These are phyloP conservation scores for Leucosporidium yakuticum DNA, from an alignment of 768 basidiomycete species.

Conservation along the genomic window DNA sequence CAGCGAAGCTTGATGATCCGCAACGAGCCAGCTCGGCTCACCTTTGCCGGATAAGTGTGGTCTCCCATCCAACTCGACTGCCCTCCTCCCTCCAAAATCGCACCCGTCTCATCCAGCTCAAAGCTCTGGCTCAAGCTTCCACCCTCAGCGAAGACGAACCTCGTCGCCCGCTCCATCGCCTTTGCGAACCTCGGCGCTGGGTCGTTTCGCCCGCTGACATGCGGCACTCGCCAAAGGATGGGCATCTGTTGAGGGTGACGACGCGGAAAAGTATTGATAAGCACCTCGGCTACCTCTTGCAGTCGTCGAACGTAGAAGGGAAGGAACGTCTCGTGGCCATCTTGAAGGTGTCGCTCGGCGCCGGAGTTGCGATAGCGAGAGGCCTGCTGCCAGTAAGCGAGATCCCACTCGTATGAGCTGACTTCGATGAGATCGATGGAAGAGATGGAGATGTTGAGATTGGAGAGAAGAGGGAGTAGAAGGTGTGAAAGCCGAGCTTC, in stretches of 20 bases:
- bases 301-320: too few species aligned
- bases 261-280: too few species aligned
- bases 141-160: not conserved
- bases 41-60: not conserved
- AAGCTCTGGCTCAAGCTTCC: not conserved
- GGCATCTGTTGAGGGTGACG: too few species aligned
- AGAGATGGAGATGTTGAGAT: not conserved
- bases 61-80: not conserved
- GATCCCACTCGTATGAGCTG: not conserved
- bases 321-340: too few species aligned
- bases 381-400: not conserved
- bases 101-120: conserved; percentile 2
- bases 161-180: not conserved
- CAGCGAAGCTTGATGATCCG: not conserved
- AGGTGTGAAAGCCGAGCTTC: not conserved
- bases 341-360: too few species aligned
- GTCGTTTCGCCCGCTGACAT: too few species aligned
- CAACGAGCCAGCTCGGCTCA: not conserved
- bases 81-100: not conserved
- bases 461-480: not conserved
- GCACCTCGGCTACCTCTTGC: too few species aligned
- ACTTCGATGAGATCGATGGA: not conserved
- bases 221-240: too few species aligned
- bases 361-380: too few species aligned
- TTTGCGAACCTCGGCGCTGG: not conserved